Base-by-base conservation (phyloP, 2,329 filamentous ascomycete species). In the Furcasterigmium sp. region DNA sequence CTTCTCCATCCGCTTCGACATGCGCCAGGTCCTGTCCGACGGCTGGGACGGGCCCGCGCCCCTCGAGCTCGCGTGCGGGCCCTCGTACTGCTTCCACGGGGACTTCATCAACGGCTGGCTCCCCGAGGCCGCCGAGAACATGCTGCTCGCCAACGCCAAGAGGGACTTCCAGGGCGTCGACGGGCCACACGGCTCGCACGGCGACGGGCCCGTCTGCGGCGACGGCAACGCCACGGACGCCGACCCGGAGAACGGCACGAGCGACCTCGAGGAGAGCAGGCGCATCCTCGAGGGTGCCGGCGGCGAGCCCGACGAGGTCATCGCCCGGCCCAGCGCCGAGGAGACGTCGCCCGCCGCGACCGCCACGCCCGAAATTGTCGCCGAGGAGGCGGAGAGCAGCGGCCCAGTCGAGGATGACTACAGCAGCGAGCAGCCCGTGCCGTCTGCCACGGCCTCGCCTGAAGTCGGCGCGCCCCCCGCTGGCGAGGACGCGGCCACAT, bases 21-120 rank as follows among this genome's bases (percentile, higher is more conserved):
- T 68, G 9, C 61, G 65, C 34, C 61, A 62, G 36, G 60, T 53
- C 2, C 52, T 73, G 19, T 64, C 69, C 1, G 51, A 63, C 34
- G 69, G 70, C 5, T 74, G 70, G 70, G 60, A 54, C 35, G 70
- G 70, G n/a, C 57, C 59, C 3, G 62, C 69, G 21, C 70, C 70
- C 6, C 50, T 73, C 32, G 64, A 69, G 53, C 57, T 73, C 6
- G 63, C 69, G 3, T 70, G 63, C 37, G 64, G 64, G 6, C 50
- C 55, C 13, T 60, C 62, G 3, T 68, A 59, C 49, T 65, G 61
- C 56, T 60, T 58, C 35, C 67, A 72, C 44, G 67, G 68, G 15
- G 68, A 72, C 50, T 70, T 71, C 46, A 64, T 72, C 53, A 70
- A 69, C 35, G 68, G 57, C 3, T 71, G 67, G 68, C 61, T 62